Evolutionary conservation across 768 basidiomycete genomes (phyloP).

Genomic region (Tephrocybe rancida): DNA sequence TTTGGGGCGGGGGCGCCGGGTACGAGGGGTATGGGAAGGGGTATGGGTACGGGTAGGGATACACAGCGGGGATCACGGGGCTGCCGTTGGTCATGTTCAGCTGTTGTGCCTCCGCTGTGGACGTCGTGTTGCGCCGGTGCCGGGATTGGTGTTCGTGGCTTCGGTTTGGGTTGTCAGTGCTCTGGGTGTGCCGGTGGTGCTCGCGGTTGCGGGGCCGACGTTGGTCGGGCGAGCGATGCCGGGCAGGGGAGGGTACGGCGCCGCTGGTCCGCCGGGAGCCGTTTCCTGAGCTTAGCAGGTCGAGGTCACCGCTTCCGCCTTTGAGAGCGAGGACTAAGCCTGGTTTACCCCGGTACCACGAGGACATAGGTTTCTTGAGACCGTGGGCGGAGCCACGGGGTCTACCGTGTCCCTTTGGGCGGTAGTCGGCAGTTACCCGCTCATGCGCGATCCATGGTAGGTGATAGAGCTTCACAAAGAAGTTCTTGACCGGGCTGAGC

Average conservation of each 20-base stretch:
- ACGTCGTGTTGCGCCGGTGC: slow-evolving; percentile 16
- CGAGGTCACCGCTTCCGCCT: slow-evolving; percentile 27
- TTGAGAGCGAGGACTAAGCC: slow-evolving; percentile 23
- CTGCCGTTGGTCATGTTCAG: slow-evolving; percentile 8
- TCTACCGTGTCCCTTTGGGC: slow-evolving; percentile 33
- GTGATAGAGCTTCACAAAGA: slow-evolving; percentile 39
- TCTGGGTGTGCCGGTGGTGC: slow-evolving; percentile 16
- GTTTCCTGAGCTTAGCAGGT: slow-evolving; percentile 34
- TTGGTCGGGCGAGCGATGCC: slow-evolving; percentile 18
- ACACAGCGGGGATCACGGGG: slow-evolving; percentile 30
- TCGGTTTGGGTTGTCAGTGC: background rate
- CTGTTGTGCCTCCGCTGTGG: slow-evolving; percentile 13
- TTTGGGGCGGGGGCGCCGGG: slow-evolving; percentile 11
- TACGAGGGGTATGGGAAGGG: slow-evolving; percentile 27
- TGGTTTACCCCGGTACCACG: slow-evolving; percentile 35
- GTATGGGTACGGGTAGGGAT: slow-evolving; percentile 34
- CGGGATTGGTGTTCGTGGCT: slow-evolving; percentile 13
- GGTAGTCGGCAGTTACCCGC: slow-evolving; percentile 48
- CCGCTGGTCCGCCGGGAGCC: slow-evolving; percentile 23
- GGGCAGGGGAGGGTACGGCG: slow-evolving; percentile 17
- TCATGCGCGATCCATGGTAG: slow-evolving; percentile 50
- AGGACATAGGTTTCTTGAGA: slow-evolving; percentile 29
- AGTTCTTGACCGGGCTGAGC: slow-evolving; percentile 42
- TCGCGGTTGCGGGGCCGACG: slow-evolving; percentile 20
- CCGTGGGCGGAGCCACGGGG: slow-evolving; percentile 13